These are phyloP conservation scores for Dactylellina haptotyla DNA, from an alignment of 2,329 filamentous ascomycete genomes.

Conservation along the genomic window DNA sequence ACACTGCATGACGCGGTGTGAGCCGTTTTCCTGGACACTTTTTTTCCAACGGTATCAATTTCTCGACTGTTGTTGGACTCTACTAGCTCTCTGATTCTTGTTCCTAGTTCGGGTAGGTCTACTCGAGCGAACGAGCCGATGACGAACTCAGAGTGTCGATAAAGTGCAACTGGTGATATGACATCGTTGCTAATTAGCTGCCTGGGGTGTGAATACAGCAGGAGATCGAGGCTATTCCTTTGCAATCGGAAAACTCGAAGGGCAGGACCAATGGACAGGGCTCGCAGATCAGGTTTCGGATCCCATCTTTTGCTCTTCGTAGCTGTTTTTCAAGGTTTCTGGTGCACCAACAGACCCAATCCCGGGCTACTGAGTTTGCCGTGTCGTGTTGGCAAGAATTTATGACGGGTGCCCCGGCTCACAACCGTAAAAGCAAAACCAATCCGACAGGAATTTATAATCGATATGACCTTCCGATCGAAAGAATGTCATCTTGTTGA, in stretches of 20 bases:
- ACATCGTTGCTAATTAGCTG: slow-evolving; percentile 27
- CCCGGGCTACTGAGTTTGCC: slow-evolving; percentile 9
- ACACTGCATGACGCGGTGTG: slow-evolving; percentile 32
- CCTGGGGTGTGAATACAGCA: slow-evolving; percentile 3
- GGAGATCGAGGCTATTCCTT: slow-evolving; percentile 22
- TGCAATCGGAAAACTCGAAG: slow-evolving; percentile 7
- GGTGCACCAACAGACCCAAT: slow-evolving; percentile 10
- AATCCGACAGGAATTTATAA: slow-evolving; percentile 11
- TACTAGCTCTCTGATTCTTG: slow-evolving; percentile 9
- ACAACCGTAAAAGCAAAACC: slow-evolving; percentile 19
- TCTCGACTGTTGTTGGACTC: slow-evolving; percentile 23
- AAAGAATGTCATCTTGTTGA: not conserved
- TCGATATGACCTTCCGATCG: not conserved
- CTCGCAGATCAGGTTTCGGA: slow-evolving; percentile 24
- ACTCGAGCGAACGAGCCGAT: slow-evolving; percentile 31
- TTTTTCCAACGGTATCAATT: not conserved
- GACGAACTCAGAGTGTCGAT: slow-evolving; percentile 12
- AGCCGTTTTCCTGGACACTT: slow-evolving; percentile 21
- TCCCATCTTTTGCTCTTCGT: slow-evolving; percentile 13
- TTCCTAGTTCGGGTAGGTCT: slow-evolving; percentile 20
- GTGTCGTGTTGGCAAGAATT: slow-evolving; percentile 14
- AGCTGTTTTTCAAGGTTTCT: slow-evolving; percentile 28
- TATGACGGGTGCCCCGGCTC: not conserved
- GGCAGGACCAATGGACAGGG: slow-evolving; percentile 3
- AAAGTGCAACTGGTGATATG: slow-evolving; percentile 19